Conservation (phyloP, 2,329 filamentous ascomycete genomes). For the Sphaerulina populicola region DNA sequence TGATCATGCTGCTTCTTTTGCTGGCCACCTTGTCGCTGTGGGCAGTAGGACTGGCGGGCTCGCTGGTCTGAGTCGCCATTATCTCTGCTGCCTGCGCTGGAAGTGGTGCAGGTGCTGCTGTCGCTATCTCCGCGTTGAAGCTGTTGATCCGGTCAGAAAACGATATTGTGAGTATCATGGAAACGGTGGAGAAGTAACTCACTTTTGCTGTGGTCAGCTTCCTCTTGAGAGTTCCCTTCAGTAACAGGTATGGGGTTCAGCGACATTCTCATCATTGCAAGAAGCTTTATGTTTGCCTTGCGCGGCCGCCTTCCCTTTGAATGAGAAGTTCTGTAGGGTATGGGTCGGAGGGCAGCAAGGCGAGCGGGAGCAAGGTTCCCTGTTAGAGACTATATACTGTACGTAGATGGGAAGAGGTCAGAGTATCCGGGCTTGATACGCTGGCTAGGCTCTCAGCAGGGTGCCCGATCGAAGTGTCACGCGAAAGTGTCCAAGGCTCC, state of each 20-base stretch:
- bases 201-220: conserved; percentile 1
- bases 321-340: not conserved
- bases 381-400: not conserved
- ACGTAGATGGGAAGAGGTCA: not conserved
- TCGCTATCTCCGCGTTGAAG: conserved; percentile 7
- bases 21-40: not conserved
- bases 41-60: not conserved
- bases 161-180: not conserved
- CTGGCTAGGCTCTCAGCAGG: not conserved
- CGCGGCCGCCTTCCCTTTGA: not conserved
- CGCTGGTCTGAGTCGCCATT: conserved; percentile 7
- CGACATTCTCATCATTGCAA: conserved; percentile 3
- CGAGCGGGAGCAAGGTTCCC: not conserved
- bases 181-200: not conserved
- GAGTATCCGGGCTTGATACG: not conserved
- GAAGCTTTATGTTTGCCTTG: not conserved
- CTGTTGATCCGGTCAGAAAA: conserved; percentile 22
- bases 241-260: conserved; percentile 5
- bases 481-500: not conserved
- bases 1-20: not conserved
- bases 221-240: conserved; percentile 1
- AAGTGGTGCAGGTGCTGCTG: conserved; percentile 6
- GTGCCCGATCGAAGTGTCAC: not conserved
- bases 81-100: conserved; percentile 4
- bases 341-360: not conserved